A percentile compares a stretch with the other conserved stretches of the same genome.
These are phyloP conservation scores for Pythium coloratum DNA, from an alignment of 352 stramenopile genomes.

Conservation along the genomic window DNA sequence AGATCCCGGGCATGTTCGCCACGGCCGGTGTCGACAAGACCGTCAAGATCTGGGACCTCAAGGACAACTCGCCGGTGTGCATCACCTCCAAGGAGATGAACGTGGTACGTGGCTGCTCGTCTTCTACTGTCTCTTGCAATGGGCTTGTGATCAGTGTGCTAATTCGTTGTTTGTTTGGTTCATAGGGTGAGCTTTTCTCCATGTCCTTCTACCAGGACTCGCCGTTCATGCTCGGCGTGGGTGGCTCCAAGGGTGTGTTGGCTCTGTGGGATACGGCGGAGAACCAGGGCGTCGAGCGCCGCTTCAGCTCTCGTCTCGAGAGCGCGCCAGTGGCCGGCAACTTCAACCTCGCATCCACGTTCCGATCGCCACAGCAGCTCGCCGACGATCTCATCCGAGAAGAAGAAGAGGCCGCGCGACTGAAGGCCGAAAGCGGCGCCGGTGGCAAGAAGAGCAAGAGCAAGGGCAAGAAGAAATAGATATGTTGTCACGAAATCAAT, in stretches of 20 bases:
- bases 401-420: slow-evolving; percentile 58
- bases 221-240: slow-evolving; percentile 89
- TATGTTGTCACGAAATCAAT: slow-evolving; percentile 3
- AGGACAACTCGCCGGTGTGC: slow-evolving; percentile 66
- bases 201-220: slow-evolving; percentile 89
- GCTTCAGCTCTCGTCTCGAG: slow-evolving; percentile 78
- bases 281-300: slow-evolving; percentile 81
- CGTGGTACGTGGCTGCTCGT: slow-evolving; percentile 53
- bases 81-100: slow-evolving; percentile 93
- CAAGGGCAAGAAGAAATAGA: slow-evolving; percentile 54
- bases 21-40: slow-evolving; percentile 98
- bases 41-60: slow-evolving; percentile 97
- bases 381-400: slow-evolving; percentile 75
- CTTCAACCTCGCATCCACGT: slow-evolving; percentile 66
- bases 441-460: slow-evolving; percentile 56
- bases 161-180: slow-evolving; percentile 10
- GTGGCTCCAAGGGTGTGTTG: slow-evolving; percentile 85
- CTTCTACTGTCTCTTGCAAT: background rate
- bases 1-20: slow-evolving; percentile 92
- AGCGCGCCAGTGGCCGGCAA: slow-evolving; percentile 23
- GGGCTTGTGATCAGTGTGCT: background rate
- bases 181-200: slow-evolving; percentile 88
- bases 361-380: slow-evolving; percentile 71
- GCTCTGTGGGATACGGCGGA: slow-evolving; percentile 90
- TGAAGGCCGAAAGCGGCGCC: slow-evolving; percentile 27